Conservation (phyloP, 2,329 filamentous ascomycete species). For the Scedosporium minutisporum region DNA sequence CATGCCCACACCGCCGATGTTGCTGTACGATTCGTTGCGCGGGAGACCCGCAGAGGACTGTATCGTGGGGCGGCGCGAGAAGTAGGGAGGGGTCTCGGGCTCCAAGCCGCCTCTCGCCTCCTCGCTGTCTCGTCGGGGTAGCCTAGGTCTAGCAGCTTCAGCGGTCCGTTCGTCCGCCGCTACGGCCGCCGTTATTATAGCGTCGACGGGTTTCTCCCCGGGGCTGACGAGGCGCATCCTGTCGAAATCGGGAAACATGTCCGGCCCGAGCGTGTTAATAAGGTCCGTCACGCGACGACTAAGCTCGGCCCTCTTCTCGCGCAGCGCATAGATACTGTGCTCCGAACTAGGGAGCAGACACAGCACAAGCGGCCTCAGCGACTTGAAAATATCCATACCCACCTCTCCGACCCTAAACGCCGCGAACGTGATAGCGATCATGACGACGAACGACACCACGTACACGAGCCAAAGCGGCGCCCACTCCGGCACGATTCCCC, state of each 20-base stretch:
- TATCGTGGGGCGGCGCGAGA: slow-evolving; percentile 40
- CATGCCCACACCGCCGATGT: slow-evolving; percentile 77
- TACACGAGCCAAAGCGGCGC: slow-evolving; percentile 73
- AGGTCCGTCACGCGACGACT: slow-evolving; percentile 77
- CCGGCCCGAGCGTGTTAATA: slow-evolving; percentile 90
- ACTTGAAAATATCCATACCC: slow-evolving; percentile 98
- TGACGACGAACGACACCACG: slow-evolving; percentile 65
- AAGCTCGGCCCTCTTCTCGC: slow-evolving; percentile 61
- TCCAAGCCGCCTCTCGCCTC: slow-evolving; percentile 32
- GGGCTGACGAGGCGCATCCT: slow-evolving; percentile 57
- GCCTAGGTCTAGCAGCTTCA: neutral
- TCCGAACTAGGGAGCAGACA: slow-evolving; percentile 76
- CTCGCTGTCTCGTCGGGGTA: slow-evolving; percentile 36
- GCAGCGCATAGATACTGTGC: slow-evolving; percentile 73
- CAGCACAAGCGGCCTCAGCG: slow-evolving; percentile 74
- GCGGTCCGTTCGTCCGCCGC: neutral
- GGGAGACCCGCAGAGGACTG: slow-evolving; percentile 50
- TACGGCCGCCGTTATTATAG: slow-evolving; percentile 9
- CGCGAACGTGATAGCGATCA: slow-evolving; percentile 83
- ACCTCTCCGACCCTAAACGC: slow-evolving; percentile 91
- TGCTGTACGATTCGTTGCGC: slow-evolving; percentile 87
- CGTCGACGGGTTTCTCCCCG: slow-evolving; percentile 18
- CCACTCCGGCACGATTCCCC: slow-evolving; percentile 71
- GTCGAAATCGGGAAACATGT: slow-evolving; percentile 96
- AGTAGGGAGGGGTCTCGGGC: slow-evolving; percentile 27